Evolutionary conservation across 345 rosid species (phyloP).

Genomic region (Eutrema japonicum): DNA sequence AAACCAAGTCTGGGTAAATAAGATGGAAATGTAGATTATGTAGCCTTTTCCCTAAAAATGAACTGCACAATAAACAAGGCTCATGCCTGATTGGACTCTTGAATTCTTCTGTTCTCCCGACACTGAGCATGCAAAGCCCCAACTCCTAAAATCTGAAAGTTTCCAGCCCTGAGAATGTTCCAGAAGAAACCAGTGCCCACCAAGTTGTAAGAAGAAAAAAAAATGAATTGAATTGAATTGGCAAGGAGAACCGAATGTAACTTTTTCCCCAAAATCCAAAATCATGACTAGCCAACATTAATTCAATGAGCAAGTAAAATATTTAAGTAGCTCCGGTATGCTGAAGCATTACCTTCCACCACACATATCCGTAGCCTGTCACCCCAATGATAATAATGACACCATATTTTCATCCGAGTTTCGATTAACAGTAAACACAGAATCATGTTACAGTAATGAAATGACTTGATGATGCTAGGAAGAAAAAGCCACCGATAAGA

Average conservation of each 20-base stretch:
- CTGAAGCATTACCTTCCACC: constrained; percentile 45
- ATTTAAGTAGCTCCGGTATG: neutral
- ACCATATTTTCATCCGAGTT: constrained; percentile 30
- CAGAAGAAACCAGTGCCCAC: constrained; percentile 2
- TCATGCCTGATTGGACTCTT: constrained; percentile 56
- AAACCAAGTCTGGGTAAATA: neutral
- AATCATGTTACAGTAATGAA: neutral
- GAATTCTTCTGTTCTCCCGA: constrained; percentile 42
- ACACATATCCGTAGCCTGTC: constrained; percentile 43
- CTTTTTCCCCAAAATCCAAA: neutral
- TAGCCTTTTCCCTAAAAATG: neutral
- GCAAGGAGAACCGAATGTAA: neutral
- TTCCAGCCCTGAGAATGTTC: constrained; percentile 76
- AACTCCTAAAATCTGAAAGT: constrained; percentile 85
- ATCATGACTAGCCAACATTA: constrained; percentile 22
- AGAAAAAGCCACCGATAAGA: neutral
- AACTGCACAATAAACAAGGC: constrained; percentile 8
- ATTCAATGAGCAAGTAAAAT: constrained; percentile 1
- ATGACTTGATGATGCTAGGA: constrained; percentile 9
- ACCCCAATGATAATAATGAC: constrained; percentile 39
- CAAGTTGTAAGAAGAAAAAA: neutral
- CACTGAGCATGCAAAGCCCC: constrained; percentile 46
- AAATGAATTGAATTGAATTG: neutral
- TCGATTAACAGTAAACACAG: constrained; percentile 4
- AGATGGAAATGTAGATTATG: neutral